Evolutionary conservation across 441 rosid genomes (phyloP), one percentile per base, ranked within the genome.

Genomic region (Jatropha multifida): DNA sequence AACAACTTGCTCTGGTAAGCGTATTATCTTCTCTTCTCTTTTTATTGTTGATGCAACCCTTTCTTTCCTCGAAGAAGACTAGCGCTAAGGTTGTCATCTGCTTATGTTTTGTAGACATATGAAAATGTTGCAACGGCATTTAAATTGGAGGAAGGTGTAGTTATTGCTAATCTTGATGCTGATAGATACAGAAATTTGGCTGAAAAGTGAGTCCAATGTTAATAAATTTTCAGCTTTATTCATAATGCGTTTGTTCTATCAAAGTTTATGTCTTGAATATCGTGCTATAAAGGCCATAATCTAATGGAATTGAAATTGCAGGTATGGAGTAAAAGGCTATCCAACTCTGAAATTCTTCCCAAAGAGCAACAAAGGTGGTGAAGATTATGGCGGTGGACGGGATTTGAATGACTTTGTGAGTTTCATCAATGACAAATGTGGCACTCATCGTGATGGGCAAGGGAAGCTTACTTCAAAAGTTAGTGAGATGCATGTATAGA

Each of bases 301-400:
- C 69, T 48, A 37, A 73, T 38, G 40, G 7, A 60, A 65, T 10
- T 69, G 1, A 64, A 52, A 73, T 20, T 77, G 69, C 84, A 95
- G 98, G 87, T 92, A 85, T 66, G 98, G 92, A 77, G 94, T 94
- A 52, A 94, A 96, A 76, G 98, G 97, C 69, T 94, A 26, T 86
- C 99, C 99, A 80, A 94, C 97, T 54, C 71, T 96, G 79, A 96
- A 90, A 72, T 94, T 94, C 83, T 96, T 96, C 73, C 97, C 99
- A 23, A 91, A 87, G 77, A 81, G 86, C 82, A 91, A 94, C 86
- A 96, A 94, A 86, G 98, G 85, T 26, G 99, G 99, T 70, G 94
- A 93, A 82, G 97, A 92, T 20, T 95, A 93, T 69, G 97, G 90
- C 1, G 98, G 97, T 18, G 98, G 97, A 63, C 84, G 97, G 81